Evolutionary conservation across 2,329 filamentous ascomycete genomes (phyloP), one percentile per base, ranked within the genome.

Genomic region (Seiridium unicorne): DNA sequence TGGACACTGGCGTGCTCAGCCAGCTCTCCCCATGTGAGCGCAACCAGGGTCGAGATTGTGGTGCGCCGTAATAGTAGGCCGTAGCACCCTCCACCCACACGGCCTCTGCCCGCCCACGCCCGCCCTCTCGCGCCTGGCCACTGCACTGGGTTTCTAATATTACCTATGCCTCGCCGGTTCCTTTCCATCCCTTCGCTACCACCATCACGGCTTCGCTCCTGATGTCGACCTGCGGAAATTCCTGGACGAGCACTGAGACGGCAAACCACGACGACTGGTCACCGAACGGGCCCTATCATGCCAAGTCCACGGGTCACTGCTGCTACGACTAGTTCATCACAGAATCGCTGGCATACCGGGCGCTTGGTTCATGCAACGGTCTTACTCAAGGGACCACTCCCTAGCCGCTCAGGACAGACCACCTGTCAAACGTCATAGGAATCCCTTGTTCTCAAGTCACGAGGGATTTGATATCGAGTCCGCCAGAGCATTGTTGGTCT

Each of bases 321-420:
- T 42, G 13, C 13, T n/a, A 48, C 13, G 46, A 32, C 46, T 48
- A 48, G 7, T 18, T 59, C 34, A 32, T 18, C n/a, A 31, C 46
- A 49, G 13, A 49, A 9, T 36, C 44, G 31, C 47, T 31, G 35
- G 31, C 10, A 7, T 26, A 38, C 9, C 18, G 35, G 65, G 63
- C 61, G 62, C 63, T 64, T 63, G 63, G 64, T 69, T 66, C 64
- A 73, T 73, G 70, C 68, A 69, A 66, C 68, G 60, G 48, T 58
- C 62, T 62, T 60, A 62, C 62, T 63, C 61, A 61, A 69, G 61
- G 51, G 61, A 66, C 54, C 64, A 64, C 53, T 65, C 63, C 60
- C 63, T 64, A 60, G 58, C 60, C 63, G 63, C 60, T 60, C 62
- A 65, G 60, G 64, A 65, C 64, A 66, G 54, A 63, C 63, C 66